phyloP scores from a whole-genome alignment of 768 basidiomycete species.

The Mycena venus region DNA sequence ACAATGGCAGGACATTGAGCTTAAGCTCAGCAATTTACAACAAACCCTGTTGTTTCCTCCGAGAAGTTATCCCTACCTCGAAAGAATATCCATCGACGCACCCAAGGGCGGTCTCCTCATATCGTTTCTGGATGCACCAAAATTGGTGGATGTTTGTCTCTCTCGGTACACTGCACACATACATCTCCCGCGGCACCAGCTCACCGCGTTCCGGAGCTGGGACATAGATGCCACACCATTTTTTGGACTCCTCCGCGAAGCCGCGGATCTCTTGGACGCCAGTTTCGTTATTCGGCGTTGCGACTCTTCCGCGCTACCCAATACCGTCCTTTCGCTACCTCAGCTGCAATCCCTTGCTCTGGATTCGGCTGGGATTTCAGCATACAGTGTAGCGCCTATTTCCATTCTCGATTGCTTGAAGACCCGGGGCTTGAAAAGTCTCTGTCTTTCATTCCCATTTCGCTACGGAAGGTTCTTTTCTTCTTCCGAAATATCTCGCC shows the following conservation, averaged over 20 bases:
- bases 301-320: neutral
- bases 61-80: neutral
- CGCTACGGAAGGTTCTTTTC: neutral
- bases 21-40: neutral
- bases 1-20: neutral
- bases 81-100: neutral
- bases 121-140: neutral
- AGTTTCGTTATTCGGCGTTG: neutral
- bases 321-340: neutral
- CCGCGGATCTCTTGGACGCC: neutral
- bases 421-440: neutral
- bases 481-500: neutral
- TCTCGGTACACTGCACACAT: neutral
- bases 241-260: neutral
- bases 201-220: neutral
- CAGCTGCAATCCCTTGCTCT: neutral
- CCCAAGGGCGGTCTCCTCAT: neutral
- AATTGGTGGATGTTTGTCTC: neutral
- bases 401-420: neutral
- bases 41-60: neutral
- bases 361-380: neutral
- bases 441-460: neutral
- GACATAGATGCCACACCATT: neutral
- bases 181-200: neutral
- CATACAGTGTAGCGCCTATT: neutral